phyloP scores from a whole-genome alignment of 2,329 filamentous ascomycete genomes.

The Phoma sp. region DNA sequence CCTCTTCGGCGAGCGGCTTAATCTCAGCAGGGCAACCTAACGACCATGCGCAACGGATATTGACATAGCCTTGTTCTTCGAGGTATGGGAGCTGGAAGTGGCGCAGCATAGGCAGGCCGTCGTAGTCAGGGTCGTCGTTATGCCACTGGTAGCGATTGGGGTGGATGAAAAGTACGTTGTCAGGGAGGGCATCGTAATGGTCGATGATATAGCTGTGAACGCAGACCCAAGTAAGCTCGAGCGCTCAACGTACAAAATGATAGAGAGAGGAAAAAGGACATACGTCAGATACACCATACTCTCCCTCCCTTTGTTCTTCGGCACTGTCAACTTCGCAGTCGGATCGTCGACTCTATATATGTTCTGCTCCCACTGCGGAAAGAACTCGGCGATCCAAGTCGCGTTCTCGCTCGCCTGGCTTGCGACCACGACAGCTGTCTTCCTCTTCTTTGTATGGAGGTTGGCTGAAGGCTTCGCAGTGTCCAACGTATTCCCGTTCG shows the following conservation, averaged over 20 bases:
- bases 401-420: slow-evolving; percentile 48
- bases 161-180: slow-evolving; percentile 52
- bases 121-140: slow-evolving; percentile 60
- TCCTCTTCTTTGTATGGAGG: slow-evolving; percentile 14
- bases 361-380: slow-evolving; percentile 48
- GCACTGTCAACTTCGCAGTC: slow-evolving; percentile 49
- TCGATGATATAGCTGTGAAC: slow-evolving; percentile 49
- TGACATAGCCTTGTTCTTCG: slow-evolving; percentile 59
- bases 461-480: not conserved
- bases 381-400: slow-evolving; percentile 50
- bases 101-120: slow-evolving; percentile 57
- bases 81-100: slow-evolving; percentile 58
- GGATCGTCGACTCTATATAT: slow-evolving; percentile 54
- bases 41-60: slow-evolving; percentile 60
- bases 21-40: slow-evolving; percentile 61
- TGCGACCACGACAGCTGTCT: slow-evolving; percentile 48
- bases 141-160: slow-evolving; percentile 55
- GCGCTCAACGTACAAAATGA: not conserved
- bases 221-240: not conserved
- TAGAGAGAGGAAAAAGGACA: slow-evolving; percentile 14
- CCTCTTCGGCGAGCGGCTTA: slow-evolving; percentile 51
- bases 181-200: slow-evolving; percentile 49
- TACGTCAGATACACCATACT: slow-evolving; percentile 59
- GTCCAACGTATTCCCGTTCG: not conserved
- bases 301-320: slow-evolving; percentile 57